Percentiles rank a stretch among this genome's conserved stretches.
phyloP scores from a whole-genome alignment of 2,329 filamentous ascomycete genomes.

The Penicillium sclerotiorum region DNA sequence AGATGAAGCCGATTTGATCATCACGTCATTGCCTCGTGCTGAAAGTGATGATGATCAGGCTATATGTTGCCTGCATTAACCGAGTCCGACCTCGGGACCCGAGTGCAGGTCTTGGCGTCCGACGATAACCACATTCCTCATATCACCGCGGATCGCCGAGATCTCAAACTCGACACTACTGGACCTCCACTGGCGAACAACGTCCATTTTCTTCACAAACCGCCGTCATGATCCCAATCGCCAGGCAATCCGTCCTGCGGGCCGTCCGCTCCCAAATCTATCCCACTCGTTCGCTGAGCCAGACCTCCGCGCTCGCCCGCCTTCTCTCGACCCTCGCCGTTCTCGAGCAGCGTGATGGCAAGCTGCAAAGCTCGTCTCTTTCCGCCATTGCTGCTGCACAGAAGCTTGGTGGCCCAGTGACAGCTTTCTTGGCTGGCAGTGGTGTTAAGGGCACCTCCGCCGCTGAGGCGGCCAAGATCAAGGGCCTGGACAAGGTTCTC shows the following conservation, averaged over 20 bases:
- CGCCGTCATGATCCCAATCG: slow-evolving; percentile 37
- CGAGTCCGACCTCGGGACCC: slow-evolving; percentile 41
- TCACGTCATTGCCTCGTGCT: slow-evolving; percentile 4
- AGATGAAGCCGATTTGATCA: not conserved
- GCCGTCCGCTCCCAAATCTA: slow-evolving; percentile 51
- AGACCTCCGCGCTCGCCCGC: slow-evolving; percentile 62
- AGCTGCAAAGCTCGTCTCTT: slow-evolving; percentile 79
- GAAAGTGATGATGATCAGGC: slow-evolving; percentile 6
- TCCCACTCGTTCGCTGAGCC: slow-evolving; percentile 42
- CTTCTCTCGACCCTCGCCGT: slow-evolving; percentile 86
- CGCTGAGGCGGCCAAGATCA: slow-evolving; percentile 82
- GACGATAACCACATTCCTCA: slow-evolving; percentile 37
- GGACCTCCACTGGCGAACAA: slow-evolving; percentile 14
- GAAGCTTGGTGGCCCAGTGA: slow-evolving; percentile 82
- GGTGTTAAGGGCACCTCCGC: slow-evolving; percentile 72
- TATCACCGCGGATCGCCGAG: slow-evolving; percentile 31
- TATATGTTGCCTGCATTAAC: slow-evolving; percentile 31
- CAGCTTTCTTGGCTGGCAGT: slow-evolving; percentile 82
- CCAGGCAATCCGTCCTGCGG: slow-evolving; percentile 45
- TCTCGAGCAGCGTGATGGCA: slow-evolving; percentile 88
- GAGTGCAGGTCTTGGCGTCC: slow-evolving; percentile 37
- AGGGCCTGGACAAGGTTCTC: slow-evolving; percentile 89
- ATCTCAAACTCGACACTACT: slow-evolving; percentile 22
- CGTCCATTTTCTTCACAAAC: slow-evolving; percentile 4
- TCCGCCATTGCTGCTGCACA: slow-evolving; percentile 83